phyloP scores from a whole-genome alignment of 1,284 basidiomycete genomes.

The Wolfiporia cocos region DNA sequence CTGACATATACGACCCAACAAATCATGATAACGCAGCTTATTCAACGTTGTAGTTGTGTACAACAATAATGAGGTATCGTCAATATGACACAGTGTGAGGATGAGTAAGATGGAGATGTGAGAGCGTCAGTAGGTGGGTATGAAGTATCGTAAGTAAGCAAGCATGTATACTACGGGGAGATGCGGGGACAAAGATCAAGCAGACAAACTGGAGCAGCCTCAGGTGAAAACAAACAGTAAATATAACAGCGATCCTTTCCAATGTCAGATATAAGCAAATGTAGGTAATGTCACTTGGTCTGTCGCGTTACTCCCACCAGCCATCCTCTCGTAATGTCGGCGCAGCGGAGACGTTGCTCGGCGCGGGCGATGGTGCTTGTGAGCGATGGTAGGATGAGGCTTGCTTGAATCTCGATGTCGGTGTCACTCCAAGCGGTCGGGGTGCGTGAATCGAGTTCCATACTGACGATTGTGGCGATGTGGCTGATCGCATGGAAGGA shows the following conservation, averaged over 20 bases:
- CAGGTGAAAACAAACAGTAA: slow-evolving; percentile 1
- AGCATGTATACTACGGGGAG: slow-evolving; percentile 8
- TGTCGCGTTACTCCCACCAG: slow-evolving; percentile 54
- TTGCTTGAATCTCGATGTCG: slow-evolving; percentile 31
- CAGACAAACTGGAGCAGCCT: slow-evolving; percentile 1
- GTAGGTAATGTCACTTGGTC: neutral
- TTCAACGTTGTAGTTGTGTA: slow-evolving; percentile 23
- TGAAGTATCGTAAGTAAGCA: slow-evolving; percentile 8
- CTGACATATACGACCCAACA: neutral
- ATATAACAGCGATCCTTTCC: slow-evolving; percentile 8
- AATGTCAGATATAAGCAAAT: slow-evolving; percentile 1
- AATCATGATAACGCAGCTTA: slow-evolving; percentile 1
- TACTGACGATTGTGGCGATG: slow-evolving; percentile 51
- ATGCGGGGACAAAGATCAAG: slow-evolving; percentile 1
- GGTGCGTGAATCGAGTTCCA: slow-evolving; percentile 76
- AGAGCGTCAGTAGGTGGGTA: neutral
- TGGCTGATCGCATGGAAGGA: slow-evolving; percentile 31
- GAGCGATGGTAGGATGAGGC: slow-evolving; percentile 21
- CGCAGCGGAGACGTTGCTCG: slow-evolving; percentile 63
- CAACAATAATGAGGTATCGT: slow-evolving; percentile 31
- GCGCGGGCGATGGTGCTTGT: slow-evolving; percentile 59
- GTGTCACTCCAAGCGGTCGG: slow-evolving; percentile 17
- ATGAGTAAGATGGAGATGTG: slow-evolving; percentile 8
- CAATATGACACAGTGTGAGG: slow-evolving; percentile 14
- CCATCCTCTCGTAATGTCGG: slow-evolving; percentile 68